These are phyloP conservation scores for Ustilago vetiveriae DNA, from an alignment of 1,284 basidiomycete species.

Conservation along the genomic window DNA sequence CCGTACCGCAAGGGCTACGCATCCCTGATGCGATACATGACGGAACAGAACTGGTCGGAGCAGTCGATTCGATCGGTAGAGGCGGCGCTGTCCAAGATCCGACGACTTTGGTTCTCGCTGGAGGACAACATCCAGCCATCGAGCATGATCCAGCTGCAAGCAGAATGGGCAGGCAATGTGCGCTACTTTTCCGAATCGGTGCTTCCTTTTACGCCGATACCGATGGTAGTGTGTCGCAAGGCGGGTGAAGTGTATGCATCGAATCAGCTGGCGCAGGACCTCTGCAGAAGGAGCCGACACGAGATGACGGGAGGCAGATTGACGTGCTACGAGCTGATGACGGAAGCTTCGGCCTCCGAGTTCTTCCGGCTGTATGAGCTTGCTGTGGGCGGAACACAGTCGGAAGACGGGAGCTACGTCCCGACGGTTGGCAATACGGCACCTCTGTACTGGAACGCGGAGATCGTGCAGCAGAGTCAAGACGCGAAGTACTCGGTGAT, in stretches of 20 bases:
- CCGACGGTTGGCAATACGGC: conserved; percentile 21
- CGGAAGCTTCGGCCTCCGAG: conserved; percentile 41
- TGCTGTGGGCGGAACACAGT: conserved; percentile 28
- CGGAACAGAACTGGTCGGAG: conserved; percentile 43
- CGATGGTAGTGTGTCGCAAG: conserved; percentile 50
- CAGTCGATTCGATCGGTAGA: conserved; percentile 45
- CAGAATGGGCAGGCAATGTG: conserved; percentile 50
- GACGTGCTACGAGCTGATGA: conserved; percentile 49
- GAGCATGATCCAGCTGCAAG: conserved; percentile 47
- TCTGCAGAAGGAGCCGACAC: conserved; percentile 26
- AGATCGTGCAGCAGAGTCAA: conserved; percentile 23
- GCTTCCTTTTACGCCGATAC: conserved; percentile 39
- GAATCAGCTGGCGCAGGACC: conserved; percentile 36
- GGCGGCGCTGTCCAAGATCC: conserved; percentile 38
- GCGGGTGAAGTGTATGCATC: conserved; percentile 48
- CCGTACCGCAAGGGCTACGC: conserved; percentile 48
- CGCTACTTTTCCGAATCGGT: conserved; percentile 45
- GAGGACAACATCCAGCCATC: conserved; percentile 52
- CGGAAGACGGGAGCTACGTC: conserved; percentile 27
- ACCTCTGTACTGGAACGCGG: conserved; percentile 47
- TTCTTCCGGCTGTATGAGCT: conserved; percentile 45
- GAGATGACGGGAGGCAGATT: conserved; percentile 39
- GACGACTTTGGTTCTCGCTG: conserved; percentile 48
- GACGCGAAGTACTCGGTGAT: conserved; percentile 12
- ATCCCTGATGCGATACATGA: conserved; percentile 49